Evolutionary conservation across 2,329 filamentous ascomycete genomes (phyloP), one percentile per base, ranked within the genome.

Genomic region (Aspergillus pseudoglaucus): DNA sequence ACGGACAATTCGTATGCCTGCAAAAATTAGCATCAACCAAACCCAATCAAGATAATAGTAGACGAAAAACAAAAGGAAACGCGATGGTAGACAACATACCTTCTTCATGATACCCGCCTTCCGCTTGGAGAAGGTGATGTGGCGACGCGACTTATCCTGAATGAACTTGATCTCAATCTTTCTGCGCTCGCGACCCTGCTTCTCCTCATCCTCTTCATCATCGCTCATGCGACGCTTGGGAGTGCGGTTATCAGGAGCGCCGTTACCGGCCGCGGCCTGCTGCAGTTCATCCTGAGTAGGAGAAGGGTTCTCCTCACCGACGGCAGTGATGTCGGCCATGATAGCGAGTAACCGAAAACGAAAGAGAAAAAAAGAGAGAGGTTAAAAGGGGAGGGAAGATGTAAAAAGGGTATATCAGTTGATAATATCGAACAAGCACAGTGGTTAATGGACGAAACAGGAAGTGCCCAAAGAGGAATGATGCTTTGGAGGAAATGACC

Each of bases 121-220:
- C 71, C 93, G 89, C 84, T 98, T 98, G 61, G 91, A 97, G 73
- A 98, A 97, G 64, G 93, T 97, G 70, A 97, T 98, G 78, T 98
- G 93, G 55, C 93, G 87, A 75, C 93, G 90, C 75, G 91, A 97
- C 79, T 98, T 98, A 76, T 98, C 93, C 74, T 90, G 91, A 73
- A 98, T 98, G 77, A 98, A 98, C 81, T 98, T 98, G 77, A 98
- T 98, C 75, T 98, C 93, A 65, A 98, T 98, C 86, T 98, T 98
- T 76, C 93, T 85, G 68, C 93, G 86, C 81, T 97, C 93, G 73
- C 93, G 90, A 66, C 90, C 90, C 55, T 89, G 89, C 83, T 97
- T 97, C 72, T 96, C 91, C 61, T 95, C 90, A 61, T 97, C 90
- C 57, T 97, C 93, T 57, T 97, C 91, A 59, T 97, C 93, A 67